Evolutionary conservation across 306 rosid species (phyloP), one percentile per base, ranked within the genome.

Genomic region (Hippophae gyantsensis): DNA sequence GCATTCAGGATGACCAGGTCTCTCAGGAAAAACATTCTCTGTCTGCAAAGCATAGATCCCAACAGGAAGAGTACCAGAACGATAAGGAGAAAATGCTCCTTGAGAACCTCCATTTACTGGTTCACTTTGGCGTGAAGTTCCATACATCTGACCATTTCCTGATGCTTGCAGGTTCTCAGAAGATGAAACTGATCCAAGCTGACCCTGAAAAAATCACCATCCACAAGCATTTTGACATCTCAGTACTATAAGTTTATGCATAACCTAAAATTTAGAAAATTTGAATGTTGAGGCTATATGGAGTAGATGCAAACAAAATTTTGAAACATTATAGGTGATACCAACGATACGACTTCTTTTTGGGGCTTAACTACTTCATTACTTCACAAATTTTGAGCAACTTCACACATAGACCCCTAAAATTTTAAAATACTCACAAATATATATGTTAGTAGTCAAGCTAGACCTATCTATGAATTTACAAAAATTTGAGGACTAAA

Each of bases 1-100:
- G 76, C 98, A 90, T 75, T 90, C 96, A 18, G 98, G 96, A 78
- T 87, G 96, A 65, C 89, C 98, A 60, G 89, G 96, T 71, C 96
- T 83, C 76, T 90, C 98, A 45, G 98, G 98, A 76, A 90, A 90
- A 70, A 87, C 94, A 80, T 75, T 90, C 67, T 90, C 98, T 79
- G 95, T 81, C 71, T 74, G 92, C 83, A 87, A 72, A 7, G 92
- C 86, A 73, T 81, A 90, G 72, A 70, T 83, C 57, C 96, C 87
- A 55, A 83, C 78, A 70, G 89, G 87, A 53, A 81, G 73, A 18
- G 95, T 76, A 52, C 90, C 75, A 42, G 94, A 81, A 54, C 82
- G 84, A 62, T 72, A 74, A 65, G 68, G 83, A 68, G 90, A 80
- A 80, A 72, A 86, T 59, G 80, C 46, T 64, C 83, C 95, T 65